Evolutionary conservation across 768 basidiomycete species (phyloP), one percentile per base, ranked within the genome.

Genomic region (Chalciporus piperatus): DNA sequence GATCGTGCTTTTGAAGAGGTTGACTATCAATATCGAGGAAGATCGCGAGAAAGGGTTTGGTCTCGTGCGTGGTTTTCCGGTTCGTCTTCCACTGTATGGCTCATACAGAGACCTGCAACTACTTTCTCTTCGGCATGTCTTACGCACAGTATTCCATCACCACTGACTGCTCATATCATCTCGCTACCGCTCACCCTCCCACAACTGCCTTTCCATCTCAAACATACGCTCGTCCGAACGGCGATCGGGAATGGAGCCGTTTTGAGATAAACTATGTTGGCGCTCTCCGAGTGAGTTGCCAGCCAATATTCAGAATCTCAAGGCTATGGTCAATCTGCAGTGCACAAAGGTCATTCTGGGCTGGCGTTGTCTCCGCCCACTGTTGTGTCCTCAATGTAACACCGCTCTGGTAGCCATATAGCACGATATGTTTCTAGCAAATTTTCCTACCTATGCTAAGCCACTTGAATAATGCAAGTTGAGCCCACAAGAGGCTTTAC

Each of bases 21-120:
- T 95, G 49, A 91, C 84, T n/a, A 84, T 94, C 45, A 73, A 88
- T 11, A 75, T 92, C 9, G 86, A 92, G 54, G 83, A 90, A 59
- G 87, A 85, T 38, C 92, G 91, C 60, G 89, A 92, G 65, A 92
- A 90, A 65, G 88, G 91, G 1, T 87, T 89, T 59, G 89, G 90
- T 27, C 65, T 92, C 65, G 89, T 92, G 50, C 57, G 76, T 70
- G 27, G 43, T 40, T 37, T 28, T 10, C 6, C 20, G 32, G n/a
- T 10, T 11, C 14, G 32, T 37, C 16, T 43, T 42, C 23, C 37
- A 25, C 38, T 30, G 35, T 30, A 37, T 32, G n/a, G 4, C 27
- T 49, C 46, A 47, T 45, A 27, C 11, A 17, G 9, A 32, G 23
- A 38, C 12, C 27, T 6, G 74, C 81, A 45, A 61, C 78, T 1